These are phyloP conservation scores for Psilocybe azurescens DNA, from an alignment of 768 basidiomycete species.

Conservation along the genomic window DNA sequence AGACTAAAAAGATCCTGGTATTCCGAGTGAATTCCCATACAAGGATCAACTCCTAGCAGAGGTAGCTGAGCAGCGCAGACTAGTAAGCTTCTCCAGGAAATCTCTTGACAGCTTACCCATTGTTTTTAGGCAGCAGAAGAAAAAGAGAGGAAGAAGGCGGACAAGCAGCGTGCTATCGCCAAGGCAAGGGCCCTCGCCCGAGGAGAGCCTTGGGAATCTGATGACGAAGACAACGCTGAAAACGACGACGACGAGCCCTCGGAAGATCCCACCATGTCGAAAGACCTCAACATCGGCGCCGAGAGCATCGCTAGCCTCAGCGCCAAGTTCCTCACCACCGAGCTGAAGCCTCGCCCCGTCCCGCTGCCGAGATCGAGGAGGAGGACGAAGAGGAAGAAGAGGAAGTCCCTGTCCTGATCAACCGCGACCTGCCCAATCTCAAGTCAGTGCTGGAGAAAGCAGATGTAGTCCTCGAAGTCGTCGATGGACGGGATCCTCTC, in stretches of 20 bases:
- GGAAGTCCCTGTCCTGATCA: slow-evolving; percentile 64
- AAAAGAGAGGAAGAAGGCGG: slow-evolving; percentile 69
- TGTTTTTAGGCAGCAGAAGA: slow-evolving; percentile 72
- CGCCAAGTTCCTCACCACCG: slow-evolving; percentile 43
- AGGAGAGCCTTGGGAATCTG: slow-evolving; percentile 28
- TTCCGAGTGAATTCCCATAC: slow-evolving; percentile 92
- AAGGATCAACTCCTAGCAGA: slow-evolving; percentile 95
- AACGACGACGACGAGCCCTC: slow-evolving; percentile 19
- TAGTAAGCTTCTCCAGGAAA: slow-evolving; percentile 46
- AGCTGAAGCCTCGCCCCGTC: slow-evolving; percentile 36
- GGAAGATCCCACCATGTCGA: slow-evolving; percentile 29
- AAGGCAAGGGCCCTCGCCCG: slow-evolving; percentile 30
- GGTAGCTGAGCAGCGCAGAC: slow-evolving; percentile 79
- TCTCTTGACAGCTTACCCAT: slow-evolving; percentile 6
- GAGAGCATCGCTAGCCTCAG: slow-evolving; percentile 53
- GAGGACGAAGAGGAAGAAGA: slow-evolving; percentile 54
- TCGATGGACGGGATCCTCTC: slow-evolving; percentile 86
- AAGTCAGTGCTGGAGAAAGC: slow-evolving; percentile 74
- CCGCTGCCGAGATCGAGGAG: slow-evolving; percentile 25
- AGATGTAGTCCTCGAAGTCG: slow-evolving; percentile 79
- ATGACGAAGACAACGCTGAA: slow-evolving; percentile 12
- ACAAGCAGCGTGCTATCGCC: slow-evolving; percentile 45
- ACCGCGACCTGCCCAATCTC: too few species aligned
- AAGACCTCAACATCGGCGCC: slow-evolving; percentile 53
- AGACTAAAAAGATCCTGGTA: too few species aligned